These are phyloP conservation scores for Fusarium avenaceum DNA, from an alignment of 2,329 filamentous ascomycete genomes.

Conservation along the genomic window DNA sequence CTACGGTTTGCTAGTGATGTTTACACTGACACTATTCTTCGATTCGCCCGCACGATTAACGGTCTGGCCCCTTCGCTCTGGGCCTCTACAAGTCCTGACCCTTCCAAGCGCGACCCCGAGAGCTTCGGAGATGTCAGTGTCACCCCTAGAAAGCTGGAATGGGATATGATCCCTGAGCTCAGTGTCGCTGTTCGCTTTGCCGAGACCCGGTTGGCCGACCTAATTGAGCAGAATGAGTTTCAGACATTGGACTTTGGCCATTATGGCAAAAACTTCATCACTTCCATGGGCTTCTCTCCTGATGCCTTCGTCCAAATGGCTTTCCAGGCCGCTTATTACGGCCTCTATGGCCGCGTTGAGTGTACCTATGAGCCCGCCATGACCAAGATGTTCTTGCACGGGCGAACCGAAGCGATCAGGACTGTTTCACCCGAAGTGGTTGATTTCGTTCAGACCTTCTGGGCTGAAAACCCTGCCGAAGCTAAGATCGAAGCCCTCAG, in stretches of 20 bases:
- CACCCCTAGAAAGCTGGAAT: constrained; percentile 95
- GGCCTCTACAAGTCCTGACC: constrained; percentile 91
- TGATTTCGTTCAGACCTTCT: constrained; percentile 94
- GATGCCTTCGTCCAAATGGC: constrained; percentile 99
- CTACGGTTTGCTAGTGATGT: constrained; percentile 95
- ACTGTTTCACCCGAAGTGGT: constrained; percentile 85
- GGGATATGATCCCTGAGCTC: constrained; percentile 95
- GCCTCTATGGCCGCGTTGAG: constrained; percentile 92
- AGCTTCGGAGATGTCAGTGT: constrained; percentile 95
- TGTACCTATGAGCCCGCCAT: constrained; percentile 98
- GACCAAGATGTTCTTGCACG: constrained; percentile 95
- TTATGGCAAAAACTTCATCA: constrained; percentile 98
- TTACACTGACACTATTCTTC: constrained; percentile 96
- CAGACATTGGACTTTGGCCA: constrained; percentile 87
- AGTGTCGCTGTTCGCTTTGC: constrained; percentile 93
- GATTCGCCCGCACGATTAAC: constrained; percentile 95
- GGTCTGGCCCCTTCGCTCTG: constrained; percentile 91
- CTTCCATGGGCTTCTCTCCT: constrained; percentile 94
- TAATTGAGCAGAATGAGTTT: constrained; percentile 98
- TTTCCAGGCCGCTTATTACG: constrained; percentile 98
- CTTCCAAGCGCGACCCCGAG: constrained; percentile 88
- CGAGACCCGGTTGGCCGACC: constrained; percentile 91
- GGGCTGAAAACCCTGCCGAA: constrained; percentile 87
- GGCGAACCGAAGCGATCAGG: constrained; percentile 92
- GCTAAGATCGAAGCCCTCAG: constrained; percentile 88